A percentile compares a stretch with the other conserved stretches of the same genome.
Conservation (phyloP, 768 basidiomycete species). For the Mycena albidolilacea region DNA sequence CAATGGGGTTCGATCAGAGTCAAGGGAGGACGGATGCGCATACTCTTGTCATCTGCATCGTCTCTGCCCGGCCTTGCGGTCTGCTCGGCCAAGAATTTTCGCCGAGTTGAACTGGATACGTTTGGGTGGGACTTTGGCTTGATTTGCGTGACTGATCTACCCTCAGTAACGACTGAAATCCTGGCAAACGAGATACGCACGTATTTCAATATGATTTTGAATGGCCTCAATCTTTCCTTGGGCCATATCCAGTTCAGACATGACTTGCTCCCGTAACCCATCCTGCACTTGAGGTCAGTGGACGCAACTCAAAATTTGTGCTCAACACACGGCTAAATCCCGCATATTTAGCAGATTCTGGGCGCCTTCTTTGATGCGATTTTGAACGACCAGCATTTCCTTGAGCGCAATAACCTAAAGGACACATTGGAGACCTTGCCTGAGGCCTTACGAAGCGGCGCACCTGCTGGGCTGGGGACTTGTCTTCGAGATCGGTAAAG, state of each 20-base stretch:
- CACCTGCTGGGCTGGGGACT: constrained; percentile 59
- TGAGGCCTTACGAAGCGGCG: constrained; percentile 15
- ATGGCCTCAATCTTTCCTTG: constrained; percentile 80
- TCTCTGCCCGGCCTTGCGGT: constrained; percentile 49
- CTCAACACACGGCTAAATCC: constrained; percentile 37
- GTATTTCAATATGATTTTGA: constrained; percentile 68
- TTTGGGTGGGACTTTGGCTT: constrained; percentile 18
- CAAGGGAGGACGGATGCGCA: not conserved
- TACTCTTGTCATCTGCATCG: constrained; percentile 46
- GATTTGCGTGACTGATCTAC: constrained; percentile 4
- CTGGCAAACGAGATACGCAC: constrained; percentile 52
- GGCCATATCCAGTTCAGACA: constrained; percentile 84
- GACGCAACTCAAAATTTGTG: constrained; percentile 10
- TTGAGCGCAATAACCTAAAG: constrained; percentile 77
- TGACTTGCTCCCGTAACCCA: constrained; percentile 78
- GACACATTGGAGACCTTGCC: not conserved
- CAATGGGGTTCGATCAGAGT: constrained; percentile 6
- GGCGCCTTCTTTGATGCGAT: constrained; percentile 91
- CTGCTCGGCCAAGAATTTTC: constrained; percentile 37
- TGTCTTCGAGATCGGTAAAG: constrained; percentile 63
- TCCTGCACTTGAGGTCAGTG: constrained; percentile 56
- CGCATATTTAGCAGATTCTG: constrained; percentile 87
- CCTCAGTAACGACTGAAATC: not conserved
- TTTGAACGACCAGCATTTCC: constrained; percentile 80
- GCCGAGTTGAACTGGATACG: constrained; percentile 38